Percentiles rank a stretch among this genome's conserved stretches.
These are phyloP conservation scores for Solanum verrucosum DNA, from an alignment of 257 asterid genomes.

Conservation along the genomic window DNA sequence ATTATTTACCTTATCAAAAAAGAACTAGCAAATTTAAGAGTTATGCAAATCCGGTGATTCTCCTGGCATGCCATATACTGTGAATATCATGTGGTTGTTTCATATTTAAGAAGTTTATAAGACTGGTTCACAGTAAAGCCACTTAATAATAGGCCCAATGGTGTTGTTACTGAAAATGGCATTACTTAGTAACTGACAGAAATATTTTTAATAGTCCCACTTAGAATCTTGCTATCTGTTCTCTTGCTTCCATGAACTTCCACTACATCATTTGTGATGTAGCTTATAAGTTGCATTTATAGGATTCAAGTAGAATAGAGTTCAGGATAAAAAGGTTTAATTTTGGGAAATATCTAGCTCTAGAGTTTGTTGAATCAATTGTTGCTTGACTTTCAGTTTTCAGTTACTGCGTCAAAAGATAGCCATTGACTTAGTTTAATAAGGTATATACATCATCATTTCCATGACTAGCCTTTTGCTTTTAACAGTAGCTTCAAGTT, in stretches of 20 bases:
- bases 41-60: neutral
- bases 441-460: neutral
- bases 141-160: neutral
- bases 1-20: neutral
- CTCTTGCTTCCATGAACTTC: neutral
- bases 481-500: neutral
- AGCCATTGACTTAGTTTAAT: neutral
- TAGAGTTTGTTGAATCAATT: neutral
- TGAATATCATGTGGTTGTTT: neutral
- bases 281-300: slow-evolving; percentile 1
- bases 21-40: slow-evolving; percentile 2
- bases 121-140: neutral
- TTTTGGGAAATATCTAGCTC: neutral
- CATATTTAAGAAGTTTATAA: neutral
- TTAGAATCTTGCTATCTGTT: neutral
- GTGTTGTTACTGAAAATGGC: neutral
- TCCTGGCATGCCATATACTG: neutral
- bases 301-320: neutral
- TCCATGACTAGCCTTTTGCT: neutral
- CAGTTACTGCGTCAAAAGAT: neutral
- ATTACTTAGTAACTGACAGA: neutral
- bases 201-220: neutral
- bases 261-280: neutral
- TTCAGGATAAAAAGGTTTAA: neutral
- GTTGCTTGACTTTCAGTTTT: neutral